Evolutionary conservation across 2,329 filamentous ascomycete genomes (phyloP).

Genomic region (Monosporascus sp.): DNA sequence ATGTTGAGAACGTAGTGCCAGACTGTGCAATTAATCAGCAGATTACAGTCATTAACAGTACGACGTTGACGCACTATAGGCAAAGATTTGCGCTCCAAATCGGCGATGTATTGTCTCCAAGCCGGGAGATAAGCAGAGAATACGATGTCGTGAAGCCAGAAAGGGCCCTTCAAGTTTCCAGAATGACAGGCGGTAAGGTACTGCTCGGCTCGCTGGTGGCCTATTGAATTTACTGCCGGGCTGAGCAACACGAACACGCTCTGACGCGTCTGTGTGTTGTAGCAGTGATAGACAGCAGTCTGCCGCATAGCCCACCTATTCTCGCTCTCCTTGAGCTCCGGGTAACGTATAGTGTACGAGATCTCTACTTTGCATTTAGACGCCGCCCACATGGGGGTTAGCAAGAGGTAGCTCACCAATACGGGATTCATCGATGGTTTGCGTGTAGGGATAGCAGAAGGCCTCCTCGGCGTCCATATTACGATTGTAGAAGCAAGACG

Average conservation of each 20-base stretch:
- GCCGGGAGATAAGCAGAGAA: slow-evolving; percentile 17
- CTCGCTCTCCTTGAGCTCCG: slow-evolving; percentile 19
- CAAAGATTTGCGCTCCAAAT: slow-evolving; percentile 16
- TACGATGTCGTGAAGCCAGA: slow-evolving; percentile 17
- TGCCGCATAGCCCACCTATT: slow-evolving; percentile 22
- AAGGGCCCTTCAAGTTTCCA: neutral
- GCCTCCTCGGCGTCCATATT: slow-evolving; percentile 20
- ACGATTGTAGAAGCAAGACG: slow-evolving; percentile 22
- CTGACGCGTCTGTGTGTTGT: slow-evolving; percentile 14
- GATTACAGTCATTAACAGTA: neutral
- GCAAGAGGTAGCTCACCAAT: slow-evolving; percentile 10
- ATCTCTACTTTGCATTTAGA: slow-evolving; percentile 14
- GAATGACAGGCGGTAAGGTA: slow-evolving; percentile 2
- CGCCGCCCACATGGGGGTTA: neutral
- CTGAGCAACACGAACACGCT: slow-evolving; percentile 18
- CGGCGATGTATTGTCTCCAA: slow-evolving; percentile 20
- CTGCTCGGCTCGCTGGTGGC: slow-evolving; percentile 10
- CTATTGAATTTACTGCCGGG: slow-evolving; percentile 18
- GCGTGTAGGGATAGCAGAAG: slow-evolving; percentile 18
- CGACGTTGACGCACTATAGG: slow-evolving; percentile 14
- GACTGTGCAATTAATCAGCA: slow-evolving; percentile 9
- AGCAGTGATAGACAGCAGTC: slow-evolving; percentile 21
- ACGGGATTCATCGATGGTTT: slow-evolving; percentile 9
- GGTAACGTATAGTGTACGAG: slow-evolving; percentile 22
- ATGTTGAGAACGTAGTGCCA: slow-evolving; percentile 21